Percentiles rank a stretch among this genome's conserved stretches.
Evolutionary conservation across 2,329 filamentous ascomycete species (phyloP).

Genomic region (Arachnopeziza araneosa): DNA sequence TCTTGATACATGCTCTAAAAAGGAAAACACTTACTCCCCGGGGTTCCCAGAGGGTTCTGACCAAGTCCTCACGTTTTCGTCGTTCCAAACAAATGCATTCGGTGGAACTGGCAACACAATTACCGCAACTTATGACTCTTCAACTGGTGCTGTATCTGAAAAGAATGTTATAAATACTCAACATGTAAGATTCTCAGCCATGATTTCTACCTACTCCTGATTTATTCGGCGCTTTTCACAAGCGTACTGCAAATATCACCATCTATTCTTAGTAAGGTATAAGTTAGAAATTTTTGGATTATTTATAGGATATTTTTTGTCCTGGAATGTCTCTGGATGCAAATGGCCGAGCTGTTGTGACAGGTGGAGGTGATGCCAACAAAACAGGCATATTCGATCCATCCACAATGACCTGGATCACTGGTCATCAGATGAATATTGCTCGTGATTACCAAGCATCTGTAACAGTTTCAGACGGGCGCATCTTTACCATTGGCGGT

Average conservation of each 20-base stretch:
- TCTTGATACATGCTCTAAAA: no score
- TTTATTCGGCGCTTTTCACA: no score
- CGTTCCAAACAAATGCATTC: conserved; percentile 7
- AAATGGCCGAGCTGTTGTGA: conserved; percentile 10
- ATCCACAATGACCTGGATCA: conserved; percentile 1
- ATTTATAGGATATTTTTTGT: conserved; percentile 16
- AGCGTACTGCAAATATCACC: no score
- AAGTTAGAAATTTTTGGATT: no score
- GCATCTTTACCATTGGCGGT: conserved; percentile 7
- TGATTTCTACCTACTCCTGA: background rate
- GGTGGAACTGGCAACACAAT: conserved; percentile 26
- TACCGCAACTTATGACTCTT: conserved; percentile 30
- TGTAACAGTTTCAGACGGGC: conserved; percentile 4
- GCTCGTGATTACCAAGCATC: conserved; percentile 7
- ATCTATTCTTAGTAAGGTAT: no score
- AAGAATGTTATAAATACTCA: conserved; percentile 35
- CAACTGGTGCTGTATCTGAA: conserved; percentile 21
- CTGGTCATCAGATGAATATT: conserved; percentile 3
- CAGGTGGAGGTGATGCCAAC: conserved; percentile 10
- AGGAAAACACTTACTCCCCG: no score
- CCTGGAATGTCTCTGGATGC: conserved; percentile 14
- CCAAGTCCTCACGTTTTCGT: conserved; percentile 14
- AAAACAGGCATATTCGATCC: conserved; percentile 13
- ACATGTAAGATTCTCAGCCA: conserved; percentile 29
- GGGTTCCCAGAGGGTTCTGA: no score